Conservation (phyloP, 2,329 filamentous ascomycete genomes). For the Mollisiaceae sp. region DNA sequence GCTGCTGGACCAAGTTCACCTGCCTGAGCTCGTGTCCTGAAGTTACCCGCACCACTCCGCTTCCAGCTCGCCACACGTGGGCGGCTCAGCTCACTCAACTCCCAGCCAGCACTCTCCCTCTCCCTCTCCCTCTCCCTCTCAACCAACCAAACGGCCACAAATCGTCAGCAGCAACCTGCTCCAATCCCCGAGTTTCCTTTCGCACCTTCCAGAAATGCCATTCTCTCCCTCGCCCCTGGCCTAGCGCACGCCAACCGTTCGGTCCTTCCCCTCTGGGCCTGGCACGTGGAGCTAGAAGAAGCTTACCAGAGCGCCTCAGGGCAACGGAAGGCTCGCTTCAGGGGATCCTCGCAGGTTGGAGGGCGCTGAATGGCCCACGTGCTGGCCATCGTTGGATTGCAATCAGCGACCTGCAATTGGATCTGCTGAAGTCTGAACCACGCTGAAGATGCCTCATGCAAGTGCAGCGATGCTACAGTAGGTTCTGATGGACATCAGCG, state of each 20-base stretch:
- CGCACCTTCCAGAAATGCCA: neutral
- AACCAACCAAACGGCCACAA: neutral
- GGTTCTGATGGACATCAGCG: too few relatives aligned
- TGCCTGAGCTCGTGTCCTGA: too few relatives aligned
- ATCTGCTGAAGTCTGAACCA: neutral
- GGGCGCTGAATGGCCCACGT: neutral
- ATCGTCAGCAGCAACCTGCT: neutral
- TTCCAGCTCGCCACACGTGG: neutral
- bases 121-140: too few relatives aligned
- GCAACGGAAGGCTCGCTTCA: neutral
- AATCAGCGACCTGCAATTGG: neutral
- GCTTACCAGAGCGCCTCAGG: neutral
- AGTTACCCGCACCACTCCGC: too few relatives aligned
- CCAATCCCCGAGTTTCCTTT: neutral
- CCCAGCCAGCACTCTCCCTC: neutral
- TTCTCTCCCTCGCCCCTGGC: neutral
- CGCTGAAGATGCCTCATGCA: too few relatives aligned
- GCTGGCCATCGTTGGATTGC: constrained; percentile 3
- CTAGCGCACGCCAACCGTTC: neutral
- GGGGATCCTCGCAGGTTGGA: neutral
- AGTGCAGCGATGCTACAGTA: too few relatives aligned
- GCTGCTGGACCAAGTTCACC: too few relatives aligned
- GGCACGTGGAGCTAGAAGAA: neutral
- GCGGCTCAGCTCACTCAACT: neutral
- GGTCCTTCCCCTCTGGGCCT: neutral